Conservation (phyloP, 345 rosid genomes). For the Eucalyptus melliodora region DNA sequence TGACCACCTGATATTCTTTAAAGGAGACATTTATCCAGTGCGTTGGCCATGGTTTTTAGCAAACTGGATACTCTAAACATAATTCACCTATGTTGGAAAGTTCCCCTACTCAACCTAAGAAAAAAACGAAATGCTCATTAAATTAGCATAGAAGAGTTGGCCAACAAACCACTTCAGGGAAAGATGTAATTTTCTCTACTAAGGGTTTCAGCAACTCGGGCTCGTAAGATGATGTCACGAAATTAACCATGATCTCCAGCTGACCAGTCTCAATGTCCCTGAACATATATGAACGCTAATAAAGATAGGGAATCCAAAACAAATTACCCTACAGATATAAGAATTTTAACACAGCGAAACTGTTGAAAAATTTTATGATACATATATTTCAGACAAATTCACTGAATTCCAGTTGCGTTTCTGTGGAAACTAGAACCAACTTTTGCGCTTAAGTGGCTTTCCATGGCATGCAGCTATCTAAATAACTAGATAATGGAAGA, state of each 20-base stretch:
- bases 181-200: slow-evolving; percentile 57
- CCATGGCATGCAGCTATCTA: background rate
- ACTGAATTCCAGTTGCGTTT: background rate
- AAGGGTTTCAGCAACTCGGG: slow-evolving; percentile 81
- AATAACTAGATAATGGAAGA: background rate
- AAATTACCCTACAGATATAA: background rate
- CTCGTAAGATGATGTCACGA: slow-evolving; percentile 77
- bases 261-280: slow-evolving; percentile 57
- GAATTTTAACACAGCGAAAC: background rate
- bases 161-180: slow-evolving; percentile 79
- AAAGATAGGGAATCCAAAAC: background rate
- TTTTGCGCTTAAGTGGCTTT: background rate
- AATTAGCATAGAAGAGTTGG: background rate
- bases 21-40: background rate
- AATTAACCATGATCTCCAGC: slow-evolving; percentile 84
- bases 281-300: slow-evolving; percentile 6
- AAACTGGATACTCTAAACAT: background rate
- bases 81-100: background rate
- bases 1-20: background rate
- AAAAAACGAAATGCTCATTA: background rate
- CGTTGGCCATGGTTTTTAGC: background rate
- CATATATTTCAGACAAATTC: background rate
- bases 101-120: background rate
- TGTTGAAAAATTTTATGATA: background rate
- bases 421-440: background rate